These are phyloP conservation scores for Phyllosticta citribraziliensis DNA, from an alignment of 2,329 filamentous ascomycete species.

Conservation along the genomic window DNA sequence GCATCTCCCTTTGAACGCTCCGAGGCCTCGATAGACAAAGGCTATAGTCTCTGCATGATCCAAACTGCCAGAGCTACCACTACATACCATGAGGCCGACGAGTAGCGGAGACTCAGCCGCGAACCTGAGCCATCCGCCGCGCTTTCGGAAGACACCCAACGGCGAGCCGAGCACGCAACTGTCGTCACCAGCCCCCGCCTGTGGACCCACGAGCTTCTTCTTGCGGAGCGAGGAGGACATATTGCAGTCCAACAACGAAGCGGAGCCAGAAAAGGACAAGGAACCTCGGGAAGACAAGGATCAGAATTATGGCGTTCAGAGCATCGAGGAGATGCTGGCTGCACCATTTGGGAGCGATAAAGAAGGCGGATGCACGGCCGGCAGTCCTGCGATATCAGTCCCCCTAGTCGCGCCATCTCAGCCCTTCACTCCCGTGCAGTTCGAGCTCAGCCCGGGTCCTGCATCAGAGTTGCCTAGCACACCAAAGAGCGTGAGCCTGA, in stretches of 20 bases:
- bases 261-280: conserved; percentile 27
- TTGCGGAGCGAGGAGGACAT: conserved; percentile 45
- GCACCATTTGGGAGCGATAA: conserved; percentile 22
- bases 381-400: conserved; percentile 1
- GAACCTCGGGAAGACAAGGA: conserved; percentile 26
- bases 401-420: conserved; percentile 12
- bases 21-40: neutral
- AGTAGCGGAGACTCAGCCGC: conserved; percentile 27
- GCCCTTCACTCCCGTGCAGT: conserved; percentile 19
- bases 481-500: conserved; percentile 50
- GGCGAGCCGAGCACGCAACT: conserved; percentile 13
- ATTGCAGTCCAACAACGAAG: conserved; percentile 23
- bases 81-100: conserved; percentile 25
- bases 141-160: conserved; percentile 29
- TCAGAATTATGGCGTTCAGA: conserved; percentile 48
- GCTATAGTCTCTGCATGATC: neutral
- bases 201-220: conserved; percentile 49
- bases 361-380: conserved; percentile 18
- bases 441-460: conserved; percentile 34
- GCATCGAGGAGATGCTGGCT: conserved; percentile 44
- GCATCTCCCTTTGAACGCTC: neutral
- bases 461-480: conserved; percentile 46
- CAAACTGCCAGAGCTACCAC: neutral
- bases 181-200: conserved; percentile 18
- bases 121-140: conserved; percentile 18